Evolutionary conservation across 2,329 filamentous ascomycete genomes (phyloP).

Genomic region (Grosmannia huntii): DNA sequence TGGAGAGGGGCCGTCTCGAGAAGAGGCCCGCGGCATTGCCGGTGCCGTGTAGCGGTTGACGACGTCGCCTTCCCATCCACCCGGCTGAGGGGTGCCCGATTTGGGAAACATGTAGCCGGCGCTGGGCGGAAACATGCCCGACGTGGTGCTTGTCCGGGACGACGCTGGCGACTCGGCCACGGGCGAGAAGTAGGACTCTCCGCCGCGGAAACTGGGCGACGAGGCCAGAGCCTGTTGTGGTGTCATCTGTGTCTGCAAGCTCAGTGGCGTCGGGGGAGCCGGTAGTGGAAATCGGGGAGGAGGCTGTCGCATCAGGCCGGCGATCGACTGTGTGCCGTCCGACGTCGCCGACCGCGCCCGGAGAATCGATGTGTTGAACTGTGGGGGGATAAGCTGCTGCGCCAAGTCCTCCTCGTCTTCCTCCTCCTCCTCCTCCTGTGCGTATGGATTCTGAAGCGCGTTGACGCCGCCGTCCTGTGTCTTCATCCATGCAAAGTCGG

Average conservation of each 20-base stretch:
- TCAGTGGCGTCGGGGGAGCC: constrained; percentile 45
- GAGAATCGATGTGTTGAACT: constrained; percentile 20
- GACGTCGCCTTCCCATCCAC: constrained; percentile 51
- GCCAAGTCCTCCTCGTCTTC: constrained; percentile 24
- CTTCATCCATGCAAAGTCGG: constrained; percentile 72
- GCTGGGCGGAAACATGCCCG: constrained; percentile 52
- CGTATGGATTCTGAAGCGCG: constrained; percentile 71
- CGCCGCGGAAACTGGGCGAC: constrained; percentile 49
- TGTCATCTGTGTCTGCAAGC: constrained; percentile 47
- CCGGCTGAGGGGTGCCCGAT: constrained; percentile 52
- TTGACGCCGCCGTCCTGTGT: constrained; percentile 36
- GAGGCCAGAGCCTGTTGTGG: constrained; percentile 18
- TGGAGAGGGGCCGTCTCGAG: constrained; percentile 58
- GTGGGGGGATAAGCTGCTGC: not conserved
- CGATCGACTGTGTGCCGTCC: constrained; percentile 50
- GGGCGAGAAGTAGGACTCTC: constrained; percentile 92
- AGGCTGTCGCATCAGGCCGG: constrained; percentile 43
- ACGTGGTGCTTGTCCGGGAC: constrained; percentile 61
- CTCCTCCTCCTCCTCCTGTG: constrained; percentile 48
- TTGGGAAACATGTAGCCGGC: constrained; percentile 57
- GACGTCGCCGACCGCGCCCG: constrained; percentile 64
- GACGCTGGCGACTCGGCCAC: constrained; percentile 66
- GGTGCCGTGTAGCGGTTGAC: constrained; percentile 76
- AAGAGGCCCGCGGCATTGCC: constrained; percentile 69
- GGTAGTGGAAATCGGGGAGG: constrained; percentile 62